Evolutionary conservation across 176 grass and related monocot genomes (phyloP), one percentile per base, ranked within the genome.

Genomic region (Bonia amplexicaulis): DNA sequence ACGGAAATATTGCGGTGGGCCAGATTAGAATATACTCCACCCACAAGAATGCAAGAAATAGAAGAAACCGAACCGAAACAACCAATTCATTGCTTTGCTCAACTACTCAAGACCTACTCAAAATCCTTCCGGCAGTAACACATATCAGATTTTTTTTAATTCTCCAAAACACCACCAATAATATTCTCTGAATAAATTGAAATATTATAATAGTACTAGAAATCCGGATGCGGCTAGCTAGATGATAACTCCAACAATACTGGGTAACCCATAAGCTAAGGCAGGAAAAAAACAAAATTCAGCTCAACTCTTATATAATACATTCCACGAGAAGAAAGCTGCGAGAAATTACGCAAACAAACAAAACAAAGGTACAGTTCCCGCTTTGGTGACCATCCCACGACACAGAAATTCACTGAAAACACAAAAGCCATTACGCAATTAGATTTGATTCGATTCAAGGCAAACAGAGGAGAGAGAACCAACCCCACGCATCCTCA

Each of bases 1-100:
- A 66, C 53, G 33, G 9, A 41, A 23, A 71, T 74, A 74, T 84
- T 69, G 23, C 15, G 11, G 70, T 87, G 89, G 76, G 62, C 85
- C 89, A 80, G 52, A 54, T 52, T 69, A 63, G 85, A 84, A 84
- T 87, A 84, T 75, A 84, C 80, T 83, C 61, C 79, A 49, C 62
- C 62, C 85, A 67, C 26, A 81, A 66, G 79, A 74, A 23, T 61
- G 80, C 41, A 68, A 48, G 73, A 51, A 68, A 82, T 15, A 73
- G 16, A 44, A 60, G 12, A 73, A 66, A 49, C 6, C 66, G 73
- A 73, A 79, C 7, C 47, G 66, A 74, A 86, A 70, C 55, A 72
- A 12, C 9, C 29, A 68, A 83, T 62, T 76, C 71, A 19, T 49
- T 8, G 40, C 35, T 73, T 60, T 61, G 74, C 42, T 68, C 67